Percentiles rank a stretch among this genome's conserved stretches.
phyloP scores from a whole-genome alignment of 169 alveolate genomes.

The Plasmodium reichenowi region DNA sequence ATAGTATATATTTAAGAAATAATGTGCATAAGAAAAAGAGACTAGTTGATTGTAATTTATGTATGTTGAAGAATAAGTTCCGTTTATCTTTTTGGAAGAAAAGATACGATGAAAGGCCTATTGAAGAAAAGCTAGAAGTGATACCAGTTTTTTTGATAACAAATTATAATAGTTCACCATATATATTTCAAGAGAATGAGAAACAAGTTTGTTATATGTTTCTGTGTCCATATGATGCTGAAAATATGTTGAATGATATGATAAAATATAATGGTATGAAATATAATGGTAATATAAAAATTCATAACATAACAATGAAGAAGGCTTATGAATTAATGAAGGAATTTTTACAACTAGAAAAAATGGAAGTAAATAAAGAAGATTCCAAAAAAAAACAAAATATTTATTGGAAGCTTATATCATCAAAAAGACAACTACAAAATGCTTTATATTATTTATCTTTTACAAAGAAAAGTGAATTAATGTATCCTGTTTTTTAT shows the following conservation, averaged over 20 bases:
- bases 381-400: constrained; percentile 29
- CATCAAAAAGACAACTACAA: constrained; percentile 52
- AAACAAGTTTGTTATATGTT: constrained; percentile 63
- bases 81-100: constrained; percentile 55
- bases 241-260: constrained; percentile 51
- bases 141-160: constrained; percentile 66
- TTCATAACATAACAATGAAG: constrained; percentile 44
- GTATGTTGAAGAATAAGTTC: constrained; percentile 20
- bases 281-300: constrained; percentile 36
- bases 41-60: not conserved
- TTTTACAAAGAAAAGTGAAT: constrained; percentile 49
- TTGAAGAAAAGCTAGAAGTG: constrained; percentile 42
- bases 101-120: constrained; percentile 63
- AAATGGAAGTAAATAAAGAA: constrained; percentile 16
- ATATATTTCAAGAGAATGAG: constrained; percentile 69
- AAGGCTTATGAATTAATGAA: constrained; percentile 62
- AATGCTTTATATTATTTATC: constrained; percentile 54
- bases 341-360: constrained; percentile 49
- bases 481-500: constrained; percentile 61
- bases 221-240: constrained; percentile 74
- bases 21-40: not conserved
- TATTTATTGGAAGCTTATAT: constrained; percentile 57
- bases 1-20: no score
- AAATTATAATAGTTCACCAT: constrained; percentile 63
- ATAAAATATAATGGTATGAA: constrained; percentile 55